Conservation (phyloP, 306 rosid species). For the Prunus mongolica region DNA sequence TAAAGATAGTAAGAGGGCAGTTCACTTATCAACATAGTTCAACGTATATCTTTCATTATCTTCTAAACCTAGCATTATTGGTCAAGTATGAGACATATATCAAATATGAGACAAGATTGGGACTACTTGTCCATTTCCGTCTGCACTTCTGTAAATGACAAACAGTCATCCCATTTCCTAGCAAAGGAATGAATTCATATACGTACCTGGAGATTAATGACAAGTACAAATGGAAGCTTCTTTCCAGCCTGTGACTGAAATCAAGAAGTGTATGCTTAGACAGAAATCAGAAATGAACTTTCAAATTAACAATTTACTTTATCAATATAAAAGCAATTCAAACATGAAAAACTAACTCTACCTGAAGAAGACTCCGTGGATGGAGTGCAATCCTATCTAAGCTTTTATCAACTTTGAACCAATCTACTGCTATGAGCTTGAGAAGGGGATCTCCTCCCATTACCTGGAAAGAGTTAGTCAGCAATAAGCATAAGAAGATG, state of each 20-base stretch:
- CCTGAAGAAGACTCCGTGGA: slow-evolving; percentile 72
- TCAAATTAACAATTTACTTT: not conserved
- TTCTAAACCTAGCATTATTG: not conserved
- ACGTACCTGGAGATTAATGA: slow-evolving; percentile 88
- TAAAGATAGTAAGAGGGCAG: not conserved
- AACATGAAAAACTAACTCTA: slow-evolving; percentile 21
- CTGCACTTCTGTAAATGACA: not conserved
- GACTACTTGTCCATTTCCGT: not conserved
- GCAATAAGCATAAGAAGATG: slow-evolving; percentile 1
- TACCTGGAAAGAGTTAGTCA: slow-evolving; percentile 39
- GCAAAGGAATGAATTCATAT: not conserved
- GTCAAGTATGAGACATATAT: not conserved
- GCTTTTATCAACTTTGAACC: slow-evolving; percentile 67
- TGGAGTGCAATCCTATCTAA: slow-evolving; percentile 67
- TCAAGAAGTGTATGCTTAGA: slow-evolving; percentile 24
- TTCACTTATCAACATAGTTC: not conserved
- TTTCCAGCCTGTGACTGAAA: slow-evolving; percentile 76
- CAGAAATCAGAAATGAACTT: not conserved
- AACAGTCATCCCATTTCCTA: not conserved
- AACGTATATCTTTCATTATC: not conserved
- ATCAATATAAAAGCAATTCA: not conserved
- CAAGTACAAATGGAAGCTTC: slow-evolving; percentile 75
- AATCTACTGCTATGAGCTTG: slow-evolving; percentile 77
- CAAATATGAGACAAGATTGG: not conserved
- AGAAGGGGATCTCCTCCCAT: slow-evolving; percentile 91